Conservation (phyloP, 1,284 basidiomycete genomes). For the Mrakiaceae sp. region DNA sequence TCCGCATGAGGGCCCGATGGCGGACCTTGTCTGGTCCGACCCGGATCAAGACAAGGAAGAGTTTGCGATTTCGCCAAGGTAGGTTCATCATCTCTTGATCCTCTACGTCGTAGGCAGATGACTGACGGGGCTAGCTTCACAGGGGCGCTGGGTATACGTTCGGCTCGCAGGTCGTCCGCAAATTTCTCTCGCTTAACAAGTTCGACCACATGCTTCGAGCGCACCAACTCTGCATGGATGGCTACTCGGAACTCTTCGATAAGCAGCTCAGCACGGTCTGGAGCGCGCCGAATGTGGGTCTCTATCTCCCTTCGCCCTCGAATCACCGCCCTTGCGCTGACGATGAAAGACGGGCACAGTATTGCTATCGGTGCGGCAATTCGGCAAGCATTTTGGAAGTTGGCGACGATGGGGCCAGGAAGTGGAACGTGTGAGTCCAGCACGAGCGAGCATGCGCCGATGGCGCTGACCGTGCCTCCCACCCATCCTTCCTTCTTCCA, state of each 20-base stretch:
- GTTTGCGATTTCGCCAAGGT: slow-evolving; percentile 96
- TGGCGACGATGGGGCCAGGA: slow-evolving; percentile 74
- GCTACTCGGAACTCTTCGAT: slow-evolving; percentile 88
- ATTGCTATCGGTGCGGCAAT: slow-evolving; percentile 84
- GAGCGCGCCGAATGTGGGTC: slow-evolving; percentile 74
- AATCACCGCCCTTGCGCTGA: neutral
- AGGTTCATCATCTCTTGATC: slow-evolving; percentile 23
- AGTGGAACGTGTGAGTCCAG: slow-evolving; percentile 71
- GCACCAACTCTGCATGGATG: slow-evolving; percentile 99
- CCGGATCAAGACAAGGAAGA: slow-evolving; percentile 98
- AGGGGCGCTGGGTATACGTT: slow-evolving; percentile 99
- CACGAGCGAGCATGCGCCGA: neutral
- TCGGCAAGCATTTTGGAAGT: slow-evolving; percentile 94
- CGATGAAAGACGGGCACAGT: slow-evolving; percentile 20
- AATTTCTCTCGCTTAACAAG: slow-evolving; percentile 85
- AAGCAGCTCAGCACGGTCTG: slow-evolving; percentile 94
- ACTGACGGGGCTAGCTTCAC: slow-evolving; percentile 8
- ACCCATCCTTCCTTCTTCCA: neutral
- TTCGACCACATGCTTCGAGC: slow-evolving; percentile 97
- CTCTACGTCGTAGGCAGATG: neutral
- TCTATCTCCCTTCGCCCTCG: neutral
- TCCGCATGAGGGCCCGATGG: slow-evolving; percentile 99
- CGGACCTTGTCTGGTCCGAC: slow-evolving; percentile 99
- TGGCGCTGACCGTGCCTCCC: too few relatives aligned
- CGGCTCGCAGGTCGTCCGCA: slow-evolving; percentile 95